Evolutionary conservation across 202 grass and related monocot genomes (phyloP), one percentile per base, ranked within the genome.

Genomic region (Setaria viridis): DNA sequence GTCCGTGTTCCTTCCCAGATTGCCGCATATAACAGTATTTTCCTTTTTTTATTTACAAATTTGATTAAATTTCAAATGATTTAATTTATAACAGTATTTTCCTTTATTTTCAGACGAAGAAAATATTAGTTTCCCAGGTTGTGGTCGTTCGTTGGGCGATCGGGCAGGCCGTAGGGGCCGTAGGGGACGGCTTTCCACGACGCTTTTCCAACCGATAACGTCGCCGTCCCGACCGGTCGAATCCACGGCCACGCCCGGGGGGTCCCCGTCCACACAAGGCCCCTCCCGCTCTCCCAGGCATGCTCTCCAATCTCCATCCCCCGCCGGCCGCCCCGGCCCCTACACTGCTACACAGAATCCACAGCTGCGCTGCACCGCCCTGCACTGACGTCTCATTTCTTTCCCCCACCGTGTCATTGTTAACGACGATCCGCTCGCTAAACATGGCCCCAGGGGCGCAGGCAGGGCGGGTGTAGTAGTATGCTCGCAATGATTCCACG

Each of bases 181-280:
- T 25, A 25, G 25, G 25, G 70, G 5, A 5, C 5, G 62, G 29
- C 30, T 78, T 78, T 56, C 12, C 47, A 8, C 12, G 37, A 7
- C 72, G 46, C 80, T 74, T 81, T 77, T n/a, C 11, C 10, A 70
- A 82, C 64, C 13, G 72, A 55, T 86, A 14, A 11, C 29, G 66
- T 86, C 65, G 39, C 65, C 47, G 37, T 82, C 78, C 69, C 59
- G 70, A 56, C 77, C 71, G 34, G 70, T 48, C 43, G 72, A 70
- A 81, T 89, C 71, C 71, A 6, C 50, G 4, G 2, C 68, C 76
- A 25, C 25, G 25, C 25, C 25, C 25, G 25, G 25, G 25, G 25
- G 25, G 67, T 64, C 79, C 62, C 7, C 14, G 13, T 3, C 63
- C 20, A 20, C 53, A 56, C 45, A 11, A 2, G 7, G 7, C 12